Conservation (phyloP, 768 basidiomycete species). For the Leccinellum luteum region DNA sequence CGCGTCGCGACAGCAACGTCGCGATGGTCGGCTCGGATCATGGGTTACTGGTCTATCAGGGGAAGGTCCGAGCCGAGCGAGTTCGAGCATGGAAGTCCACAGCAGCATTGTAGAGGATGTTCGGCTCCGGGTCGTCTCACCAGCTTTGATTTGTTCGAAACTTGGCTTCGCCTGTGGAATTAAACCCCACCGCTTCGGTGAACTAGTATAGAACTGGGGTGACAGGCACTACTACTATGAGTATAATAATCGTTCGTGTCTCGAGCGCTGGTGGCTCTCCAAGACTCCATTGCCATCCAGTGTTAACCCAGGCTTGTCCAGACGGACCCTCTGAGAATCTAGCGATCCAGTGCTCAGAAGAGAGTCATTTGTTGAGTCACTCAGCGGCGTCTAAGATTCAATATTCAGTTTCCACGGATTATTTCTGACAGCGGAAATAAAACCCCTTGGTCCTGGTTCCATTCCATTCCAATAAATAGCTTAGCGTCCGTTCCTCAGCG, state of each 20-base stretch:
- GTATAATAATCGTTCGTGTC: too few relatives aligned
- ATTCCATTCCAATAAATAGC: conserved; percentile 1
- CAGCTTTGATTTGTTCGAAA: too few relatives aligned
- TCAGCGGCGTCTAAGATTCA: not conserved
- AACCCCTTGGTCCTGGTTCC: conserved; percentile 15
- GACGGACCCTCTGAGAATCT: too few relatives aligned
- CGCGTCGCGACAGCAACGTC: not conserved
- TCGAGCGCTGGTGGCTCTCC: too few relatives aligned
- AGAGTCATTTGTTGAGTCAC: not conserved
- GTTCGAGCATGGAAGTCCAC: not conserved
- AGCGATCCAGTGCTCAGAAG: too few relatives aligned
- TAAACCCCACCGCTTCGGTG: not conserved
- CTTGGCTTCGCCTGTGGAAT: not conserved
- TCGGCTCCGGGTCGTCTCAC: not conserved
- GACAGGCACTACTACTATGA: too few relatives aligned
- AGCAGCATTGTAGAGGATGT: not conserved
- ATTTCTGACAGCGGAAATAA: not conserved
- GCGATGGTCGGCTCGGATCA: not conserved
- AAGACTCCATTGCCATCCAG: too few relatives aligned
- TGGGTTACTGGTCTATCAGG: not conserved
- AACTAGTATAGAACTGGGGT: too few relatives aligned
- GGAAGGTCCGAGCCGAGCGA: not conserved
- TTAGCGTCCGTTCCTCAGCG: not conserved
- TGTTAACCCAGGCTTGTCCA: not conserved
- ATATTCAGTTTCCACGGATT: not conserved